A percentile compares a stretch with the other conserved stretches of the same genome.
phyloP scores from a whole-genome alignment of 2,329 filamentous ascomycete genomes.

The Esteya vermicola region DNA sequence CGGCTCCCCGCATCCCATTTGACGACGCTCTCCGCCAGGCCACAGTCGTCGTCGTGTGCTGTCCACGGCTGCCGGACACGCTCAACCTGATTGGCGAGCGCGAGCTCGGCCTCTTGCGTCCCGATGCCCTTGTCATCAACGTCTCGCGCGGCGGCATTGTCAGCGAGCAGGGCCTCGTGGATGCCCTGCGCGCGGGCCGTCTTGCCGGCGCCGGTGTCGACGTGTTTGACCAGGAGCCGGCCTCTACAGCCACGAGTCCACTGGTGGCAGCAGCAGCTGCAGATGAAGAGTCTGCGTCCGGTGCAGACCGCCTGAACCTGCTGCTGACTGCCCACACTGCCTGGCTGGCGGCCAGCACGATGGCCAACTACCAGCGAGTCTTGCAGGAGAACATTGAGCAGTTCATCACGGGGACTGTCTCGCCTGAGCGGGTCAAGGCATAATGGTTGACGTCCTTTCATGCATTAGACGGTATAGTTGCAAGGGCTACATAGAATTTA shows the following conservation, averaged over 20 bases:
- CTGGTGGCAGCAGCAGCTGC: constrained; percentile 7
- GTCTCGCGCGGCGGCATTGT: constrained; percentile 20
- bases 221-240: constrained; percentile 21
- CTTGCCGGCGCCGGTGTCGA: constrained; percentile 20
- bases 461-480: background rate
- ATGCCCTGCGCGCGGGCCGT: constrained; percentile 17
- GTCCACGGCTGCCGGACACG: constrained; percentile 16
- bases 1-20: constrained; percentile 6
- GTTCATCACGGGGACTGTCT: constrained; percentile 4
- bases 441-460: background rate
- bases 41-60: constrained; percentile 18
- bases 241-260: constrained; percentile 7
- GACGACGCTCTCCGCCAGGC: constrained; percentile 14
- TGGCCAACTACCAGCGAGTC: constrained; percentile 8
- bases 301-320: constrained; percentile 11
- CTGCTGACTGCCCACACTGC: constrained; percentile 10
- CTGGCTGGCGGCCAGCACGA: constrained; percentile 10
- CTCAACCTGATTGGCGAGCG: constrained; percentile 12
- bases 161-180: constrained; percentile 18
- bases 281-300: no score
- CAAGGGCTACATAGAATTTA: background rate
- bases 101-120: constrained; percentile 11
- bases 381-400: constrained; percentile 9
- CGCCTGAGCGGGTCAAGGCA: constrained; percentile 4
- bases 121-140: constrained; percentile 18